Percentiles rank a stretch among this genome's conserved stretches.
Conservation (phyloP, 352 stramenopile genomes). For the Phytophthora pseudosyringae region DNA sequence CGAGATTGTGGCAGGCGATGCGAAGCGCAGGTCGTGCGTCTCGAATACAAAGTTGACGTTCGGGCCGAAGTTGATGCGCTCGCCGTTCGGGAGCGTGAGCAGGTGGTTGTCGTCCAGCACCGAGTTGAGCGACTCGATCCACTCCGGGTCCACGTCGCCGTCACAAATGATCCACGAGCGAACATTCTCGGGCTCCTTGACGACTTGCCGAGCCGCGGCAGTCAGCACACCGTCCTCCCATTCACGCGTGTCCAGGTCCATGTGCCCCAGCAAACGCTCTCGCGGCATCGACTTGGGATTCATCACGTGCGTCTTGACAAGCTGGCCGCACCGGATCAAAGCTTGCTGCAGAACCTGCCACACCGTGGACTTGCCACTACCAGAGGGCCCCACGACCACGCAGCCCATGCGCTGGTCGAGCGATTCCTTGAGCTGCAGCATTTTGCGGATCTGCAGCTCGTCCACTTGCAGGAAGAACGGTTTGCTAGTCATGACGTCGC, state of each 20-base stretch:
- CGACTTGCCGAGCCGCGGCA: slow-evolving; percentile 89
- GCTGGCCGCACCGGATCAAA: slow-evolving; percentile 80
- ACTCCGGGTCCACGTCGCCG: slow-evolving; percentile 96
- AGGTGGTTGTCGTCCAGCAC: slow-evolving; percentile 97
- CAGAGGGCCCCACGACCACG: slow-evolving; percentile 93
- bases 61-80: slow-evolving; percentile 94
- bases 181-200: slow-evolving; percentile 90
- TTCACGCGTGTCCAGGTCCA: slow-evolving; percentile 96
- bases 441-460: slow-evolving; percentile 93
- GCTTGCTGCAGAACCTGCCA: slow-evolving; percentile 93
- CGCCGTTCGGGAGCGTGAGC: slow-evolving; percentile 95
- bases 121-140: slow-evolving; percentile 97
- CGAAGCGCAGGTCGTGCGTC: slow-evolving; percentile 94
- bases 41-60: slow-evolving; percentile 99
- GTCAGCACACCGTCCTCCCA: slow-evolving; percentile 97
- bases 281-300: slow-evolving; percentile 97
- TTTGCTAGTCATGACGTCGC: slow-evolving; percentile 90
- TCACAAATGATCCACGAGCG: slow-evolving; percentile 96
- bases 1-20: slow-evolving; percentile 96
- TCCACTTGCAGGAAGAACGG: slow-evolving; percentile 90
- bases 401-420: slow-evolving; percentile 96
- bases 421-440: slow-evolving; percentile 96
- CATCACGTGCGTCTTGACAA: slow-evolving; percentile 95
- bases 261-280: slow-evolving; percentile 91
- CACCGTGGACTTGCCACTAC: slow-evolving; percentile 94